Conservation (phyloP, 228 moss, liverwort and hornwort species). For the Sphagnum fallax region DNA sequence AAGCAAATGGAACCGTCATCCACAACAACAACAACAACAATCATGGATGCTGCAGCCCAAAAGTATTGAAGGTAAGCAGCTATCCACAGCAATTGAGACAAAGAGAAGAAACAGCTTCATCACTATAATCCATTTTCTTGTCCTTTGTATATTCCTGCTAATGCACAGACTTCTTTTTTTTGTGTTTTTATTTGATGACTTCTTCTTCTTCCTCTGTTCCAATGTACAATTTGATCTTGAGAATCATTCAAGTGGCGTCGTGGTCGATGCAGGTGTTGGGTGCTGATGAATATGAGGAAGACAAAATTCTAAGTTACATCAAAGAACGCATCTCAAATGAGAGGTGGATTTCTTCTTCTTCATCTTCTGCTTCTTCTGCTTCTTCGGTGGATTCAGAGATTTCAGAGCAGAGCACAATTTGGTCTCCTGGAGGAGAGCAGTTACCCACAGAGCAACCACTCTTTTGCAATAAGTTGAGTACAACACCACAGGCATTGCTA, state of each 20-base stretch:
- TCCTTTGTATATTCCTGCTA: neutral
- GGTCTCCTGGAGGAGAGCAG: constrained; percentile 1
- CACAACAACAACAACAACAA: constrained; percentile 1
- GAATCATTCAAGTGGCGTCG: neutral
- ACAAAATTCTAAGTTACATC: constrained; percentile 14
- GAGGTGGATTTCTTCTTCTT: neutral
- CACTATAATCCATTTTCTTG: neutral
- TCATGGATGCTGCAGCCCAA: constrained; percentile 15
- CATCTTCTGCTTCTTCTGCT: no score
- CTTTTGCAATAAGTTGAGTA: neutral
- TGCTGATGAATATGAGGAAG: constrained; percentile 22
- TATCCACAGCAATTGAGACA: neutral
- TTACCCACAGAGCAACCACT: neutral
- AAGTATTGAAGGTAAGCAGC: constrained; percentile 16
- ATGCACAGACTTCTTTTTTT: neutral
- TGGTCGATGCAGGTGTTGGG: constrained; percentile 4
- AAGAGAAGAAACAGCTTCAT: neutral
- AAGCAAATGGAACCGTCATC: constrained; percentile 6
- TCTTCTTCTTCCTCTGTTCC: neutral
- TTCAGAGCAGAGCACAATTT: neutral
- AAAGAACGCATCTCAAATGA: constrained; percentile 1
- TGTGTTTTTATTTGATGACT: neutral
- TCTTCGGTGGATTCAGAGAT: constrained; percentile 6
- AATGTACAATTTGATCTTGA: neutral
- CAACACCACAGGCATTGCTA: constrained; percentile 4